Conservation (phyloP, 768 basidiomycete genomes). For the Suillus paluster region DNA sequence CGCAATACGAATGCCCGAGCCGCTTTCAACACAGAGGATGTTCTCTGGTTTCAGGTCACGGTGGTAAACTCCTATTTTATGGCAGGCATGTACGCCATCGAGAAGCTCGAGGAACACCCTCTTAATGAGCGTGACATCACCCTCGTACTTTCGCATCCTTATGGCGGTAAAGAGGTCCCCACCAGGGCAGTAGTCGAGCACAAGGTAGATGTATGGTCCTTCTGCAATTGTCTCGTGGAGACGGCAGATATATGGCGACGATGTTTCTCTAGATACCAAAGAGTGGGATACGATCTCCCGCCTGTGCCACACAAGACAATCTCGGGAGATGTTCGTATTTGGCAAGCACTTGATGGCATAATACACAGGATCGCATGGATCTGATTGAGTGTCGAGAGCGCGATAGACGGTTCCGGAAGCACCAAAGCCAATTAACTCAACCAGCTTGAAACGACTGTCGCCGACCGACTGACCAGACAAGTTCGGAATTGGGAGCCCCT, state of each 20-base stretch:
- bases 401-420: slow-evolving; percentile 80
- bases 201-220: slow-evolving; percentile 64
- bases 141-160: slow-evolving; percentile 54
- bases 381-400: slow-evolving; percentile 56
- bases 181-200: slow-evolving; percentile 58
- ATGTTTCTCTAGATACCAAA: slow-evolving; percentile 45
- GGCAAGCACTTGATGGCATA: slow-evolving; percentile 81
- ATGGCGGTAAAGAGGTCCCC: slow-evolving; percentile 77
- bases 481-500: slow-evolving; percentile 42
- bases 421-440: slow-evolving; percentile 69
- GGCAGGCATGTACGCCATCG: slow-evolving; percentile 78
- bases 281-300: slow-evolving; percentile 69
- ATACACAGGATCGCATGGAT: slow-evolving; percentile 42
- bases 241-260: slow-evolving; percentile 65
- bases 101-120: slow-evolving; percentile 74
- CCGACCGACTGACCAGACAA: slow-evolving; percentile 56
- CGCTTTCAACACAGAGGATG: slow-evolving; percentile 61
- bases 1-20: slow-evolving; percentile 59
- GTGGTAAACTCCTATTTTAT: slow-evolving; percentile 73
- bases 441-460: slow-evolving; percentile 61
- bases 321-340: slow-evolving; percentile 55
- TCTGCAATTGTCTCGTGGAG: slow-evolving; percentile 68
- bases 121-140: slow-evolving; percentile 66
- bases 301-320: slow-evolving; percentile 60
- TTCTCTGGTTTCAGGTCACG: slow-evolving; percentile 91